Conservation (phyloP, 108 stramenopile genomes). For the Fragilaria crotonensis region DNA sequence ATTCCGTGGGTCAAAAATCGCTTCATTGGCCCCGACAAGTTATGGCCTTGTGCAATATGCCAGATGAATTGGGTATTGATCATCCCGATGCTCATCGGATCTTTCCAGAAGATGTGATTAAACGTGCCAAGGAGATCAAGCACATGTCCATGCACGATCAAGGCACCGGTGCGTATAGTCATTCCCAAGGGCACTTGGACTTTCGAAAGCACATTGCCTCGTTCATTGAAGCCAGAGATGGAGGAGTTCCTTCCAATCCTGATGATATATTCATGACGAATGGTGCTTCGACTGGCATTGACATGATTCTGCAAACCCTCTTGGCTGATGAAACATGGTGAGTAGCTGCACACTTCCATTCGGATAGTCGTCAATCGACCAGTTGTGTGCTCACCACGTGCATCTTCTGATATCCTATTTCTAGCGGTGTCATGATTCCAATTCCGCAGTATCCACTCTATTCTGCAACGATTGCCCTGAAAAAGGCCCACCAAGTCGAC, state of each 20-base stretch:
- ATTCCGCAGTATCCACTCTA: slow-evolving; percentile 99
- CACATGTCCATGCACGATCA: slow-evolving; percentile 34
- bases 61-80: slow-evolving; percentile 67
- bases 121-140: slow-evolving; percentile 61
- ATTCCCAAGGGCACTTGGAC: slow-evolving; percentile 69
- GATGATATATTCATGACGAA: slow-evolving; percentile 92
- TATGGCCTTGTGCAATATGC: slow-evolving; percentile 75
- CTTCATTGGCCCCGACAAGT: slow-evolving; percentile 93
- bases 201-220: slow-evolving; percentile 78
- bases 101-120: slow-evolving; percentile 71
- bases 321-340: slow-evolving; percentile 62
- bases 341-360: no score
- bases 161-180: slow-evolving; percentile 82
- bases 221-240: slow-evolving; percentile 82
- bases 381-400: no score
- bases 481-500: slow-evolving; percentile 80
- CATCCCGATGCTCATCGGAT: slow-evolving; percentile 46
- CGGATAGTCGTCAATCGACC: no score
- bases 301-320: slow-evolving; percentile 69
- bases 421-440: slow-evolving; percentile 88
- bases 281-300: slow-evolving; percentile 89
- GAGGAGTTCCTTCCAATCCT: slow-evolving; percentile 40
- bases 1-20: slow-evolving; percentile 87
- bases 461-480: slow-evolving; percentile 81
- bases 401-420: no score